Percentiles rank a stretch among this genome's conserved stretches.
Evolutionary conservation across 768 basidiomycete species (phyloP).

Genomic region (Boletus bicolor): DNA sequence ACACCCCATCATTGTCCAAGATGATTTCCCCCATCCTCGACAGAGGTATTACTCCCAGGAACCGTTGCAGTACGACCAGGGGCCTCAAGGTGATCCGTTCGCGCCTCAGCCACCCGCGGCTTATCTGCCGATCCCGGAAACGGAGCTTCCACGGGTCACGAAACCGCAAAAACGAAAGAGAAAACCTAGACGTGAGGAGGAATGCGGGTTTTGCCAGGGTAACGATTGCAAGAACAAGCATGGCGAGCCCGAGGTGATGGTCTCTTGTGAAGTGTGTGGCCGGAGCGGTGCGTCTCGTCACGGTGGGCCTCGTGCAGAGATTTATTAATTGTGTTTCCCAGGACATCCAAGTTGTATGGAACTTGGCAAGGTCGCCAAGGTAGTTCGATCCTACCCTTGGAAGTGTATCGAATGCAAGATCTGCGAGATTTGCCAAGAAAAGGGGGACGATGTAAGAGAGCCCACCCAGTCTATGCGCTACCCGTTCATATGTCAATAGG

Average conservation of each 20-base stretch:
- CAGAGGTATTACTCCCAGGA: conserved; percentile 29
- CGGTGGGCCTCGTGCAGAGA: background rate
- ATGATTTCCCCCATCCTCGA: conserved; percentile 15
- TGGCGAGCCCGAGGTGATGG: conserved; percentile 61
- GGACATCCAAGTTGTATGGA: conserved; percentile 89
- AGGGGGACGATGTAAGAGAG: conserved; percentile 81
- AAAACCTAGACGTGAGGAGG: conserved; percentile 50
- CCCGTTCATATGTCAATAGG: conserved; percentile 43
- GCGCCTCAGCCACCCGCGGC: conserved; percentile 58
- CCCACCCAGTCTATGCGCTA: conserved; percentile 9
- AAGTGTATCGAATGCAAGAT: conserved; percentile 88
- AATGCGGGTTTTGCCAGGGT: conserved; percentile 80
- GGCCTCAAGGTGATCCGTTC: conserved; percentile 81
- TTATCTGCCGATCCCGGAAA: conserved; percentile 48
- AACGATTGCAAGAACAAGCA: conserved; percentile 56
- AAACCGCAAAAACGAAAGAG: conserved; percentile 49
- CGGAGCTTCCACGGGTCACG: conserved; percentile 38
- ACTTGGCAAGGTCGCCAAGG: conserved; percentile 52
- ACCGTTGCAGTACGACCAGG: conserved; percentile 60
- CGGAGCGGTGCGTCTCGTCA: conserved; percentile 60
- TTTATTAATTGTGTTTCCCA: conserved; percentile 26
- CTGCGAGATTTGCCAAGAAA: conserved; percentile 82
- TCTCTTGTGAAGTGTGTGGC: conserved; percentile 79
- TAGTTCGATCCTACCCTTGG: conserved; percentile 77
- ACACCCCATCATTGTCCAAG: conserved; percentile 31